Conservation (phyloP, 1,284 basidiomycete genomes). For the Ceratobasidium theobromae region DNA sequence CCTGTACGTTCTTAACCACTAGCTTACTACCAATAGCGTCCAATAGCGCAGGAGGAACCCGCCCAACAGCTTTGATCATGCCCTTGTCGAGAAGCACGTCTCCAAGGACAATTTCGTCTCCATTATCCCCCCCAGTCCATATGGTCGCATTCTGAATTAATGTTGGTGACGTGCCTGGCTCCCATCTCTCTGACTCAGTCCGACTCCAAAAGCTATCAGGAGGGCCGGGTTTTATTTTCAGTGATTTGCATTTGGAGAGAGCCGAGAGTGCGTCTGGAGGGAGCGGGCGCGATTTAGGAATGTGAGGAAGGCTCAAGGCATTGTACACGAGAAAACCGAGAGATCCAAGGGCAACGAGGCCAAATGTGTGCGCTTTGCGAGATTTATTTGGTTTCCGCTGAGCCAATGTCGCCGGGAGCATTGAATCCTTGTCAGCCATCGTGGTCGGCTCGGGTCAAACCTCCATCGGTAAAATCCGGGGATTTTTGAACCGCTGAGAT, state of each 20-base stretch:
- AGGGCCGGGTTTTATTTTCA: constrained; percentile 47
- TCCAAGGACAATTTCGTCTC: constrained; percentile 37
- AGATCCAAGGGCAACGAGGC: background rate
- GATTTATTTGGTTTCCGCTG: background rate
- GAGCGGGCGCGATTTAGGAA: constrained; percentile 41
- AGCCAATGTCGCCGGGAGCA: background rate
- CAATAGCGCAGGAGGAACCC: constrained; percentile 34
- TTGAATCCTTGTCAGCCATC: constrained; percentile 14
- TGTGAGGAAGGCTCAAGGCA: background rate
- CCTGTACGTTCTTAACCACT: constrained; percentile 42
- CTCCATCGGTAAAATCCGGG: too few relatives aligned
- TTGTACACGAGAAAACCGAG: constrained; percentile 7
- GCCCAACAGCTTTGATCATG: constrained; percentile 46
- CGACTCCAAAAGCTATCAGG: constrained; percentile 55
- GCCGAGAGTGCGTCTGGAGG: constrained; percentile 30
- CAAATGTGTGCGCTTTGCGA: background rate
- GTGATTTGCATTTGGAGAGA: constrained; percentile 36
- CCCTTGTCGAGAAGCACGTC: constrained; percentile 48
- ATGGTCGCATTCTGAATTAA: constrained; percentile 77
- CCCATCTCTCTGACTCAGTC: constrained; percentile 68
- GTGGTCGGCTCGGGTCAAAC: background rate
- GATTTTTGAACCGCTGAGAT: background rate
- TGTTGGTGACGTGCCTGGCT: constrained; percentile 62
- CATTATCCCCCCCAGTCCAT: constrained; percentile 75
- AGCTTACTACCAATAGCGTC: constrained; percentile 35